These are phyloP conservation scores for Colletotrichum gloeosporioides DNA, from an alignment of 2,329 filamentous ascomycete species.

Conservation along the genomic window DNA sequence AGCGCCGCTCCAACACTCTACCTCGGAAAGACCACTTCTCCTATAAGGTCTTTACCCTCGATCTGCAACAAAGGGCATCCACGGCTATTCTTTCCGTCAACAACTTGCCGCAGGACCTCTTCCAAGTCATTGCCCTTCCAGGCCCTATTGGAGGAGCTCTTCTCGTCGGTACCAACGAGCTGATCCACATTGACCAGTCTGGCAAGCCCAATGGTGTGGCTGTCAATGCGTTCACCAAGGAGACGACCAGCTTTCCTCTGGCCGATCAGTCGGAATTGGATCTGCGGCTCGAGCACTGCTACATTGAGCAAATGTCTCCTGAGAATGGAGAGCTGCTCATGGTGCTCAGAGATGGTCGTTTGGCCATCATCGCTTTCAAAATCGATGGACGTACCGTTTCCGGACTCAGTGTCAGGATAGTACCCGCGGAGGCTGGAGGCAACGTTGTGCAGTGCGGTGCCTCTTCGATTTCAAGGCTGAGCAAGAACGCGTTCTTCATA, in stretches of 20 bases:
- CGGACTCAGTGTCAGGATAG: conserved; percentile 74
- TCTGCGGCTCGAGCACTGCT: conserved; percentile 81
- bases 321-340: conserved; percentile 87
- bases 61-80: conserved; percentile 90
- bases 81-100: conserved; percentile 89
- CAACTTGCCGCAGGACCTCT: conserved; percentile 86
- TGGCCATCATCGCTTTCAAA: conserved; percentile 80
- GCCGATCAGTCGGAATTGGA: conserved; percentile 83
- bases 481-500: conserved; percentile 76
- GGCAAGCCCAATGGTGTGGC: conserved; percentile 92
- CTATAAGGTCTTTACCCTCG: conserved; percentile 94
- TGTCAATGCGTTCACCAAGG: conserved; percentile 88
- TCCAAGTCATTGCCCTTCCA: conserved; percentile 81
- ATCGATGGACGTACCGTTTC: conserved; percentile 93
- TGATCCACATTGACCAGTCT: conserved; percentile 95
- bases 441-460: conserved; percentile 64
- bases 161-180: conserved; percentile 84
- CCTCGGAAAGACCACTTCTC: conserved; percentile 85
- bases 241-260: conserved; percentile 83
- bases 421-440: conserved; percentile 69
- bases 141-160: conserved; percentile 88
- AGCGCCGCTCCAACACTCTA: conserved; percentile 75
- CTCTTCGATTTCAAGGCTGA: conserved; percentile 73
- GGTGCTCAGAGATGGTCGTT: conserved; percentile 74
- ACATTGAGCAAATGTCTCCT: conserved; percentile 76